Base-by-base conservation (phyloP, 805 yeast species). In the Suhomyces xylopsoci region DNA sequence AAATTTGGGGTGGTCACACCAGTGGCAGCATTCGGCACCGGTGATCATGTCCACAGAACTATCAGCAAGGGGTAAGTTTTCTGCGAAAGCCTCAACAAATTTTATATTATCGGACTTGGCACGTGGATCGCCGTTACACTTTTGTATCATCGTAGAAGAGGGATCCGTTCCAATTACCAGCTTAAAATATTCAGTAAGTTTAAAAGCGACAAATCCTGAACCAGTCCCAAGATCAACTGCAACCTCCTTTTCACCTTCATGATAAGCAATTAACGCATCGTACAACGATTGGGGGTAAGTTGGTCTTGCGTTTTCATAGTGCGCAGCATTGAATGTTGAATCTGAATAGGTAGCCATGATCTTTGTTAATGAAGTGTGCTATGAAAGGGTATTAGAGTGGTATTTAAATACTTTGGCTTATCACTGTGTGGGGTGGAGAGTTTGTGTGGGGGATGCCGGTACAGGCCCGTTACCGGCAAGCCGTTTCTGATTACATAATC, bases 11-110 rank as follows among this genome's bases (percentile, higher is more conserved):
- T 81, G 85, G 51, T 85, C 77, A 52, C 89, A 80, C 96, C 97
- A 91, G 68, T 91, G 97, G n/a, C 80, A 82, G 53, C 91, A 87
- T 64, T 91, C 91, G 0, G 92, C 96, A n/a, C 85, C 88, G 2
- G 90, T 80, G 12, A 90, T 73, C 59, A 90, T 54, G 63, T 87
- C 96, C 7, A 83, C 80, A 0, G 81, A 65, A 2, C 46, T 43
- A 1, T 69, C 59, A 2, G 45, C 47, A 1, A 10, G 12, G 2
- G 76, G 73, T 1, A 63, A 56, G 10, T 51, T 26, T 48, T 70
- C 76, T 2, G 65, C 74, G 1, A 66, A 54, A 0, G 68, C 68
- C 3, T 56, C 55, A 24, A 50, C 24, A 50, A 70, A 71, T 20
- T 53, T 45, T 15, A 70, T 55, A 10, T 43, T 51, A 12, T 32